Percentiles rank a stretch among this genome's conserved stretches.
phyloP scores from a whole-genome alignment of 352 stramenopile genomes.

The Peronospora destructor region DNA sequence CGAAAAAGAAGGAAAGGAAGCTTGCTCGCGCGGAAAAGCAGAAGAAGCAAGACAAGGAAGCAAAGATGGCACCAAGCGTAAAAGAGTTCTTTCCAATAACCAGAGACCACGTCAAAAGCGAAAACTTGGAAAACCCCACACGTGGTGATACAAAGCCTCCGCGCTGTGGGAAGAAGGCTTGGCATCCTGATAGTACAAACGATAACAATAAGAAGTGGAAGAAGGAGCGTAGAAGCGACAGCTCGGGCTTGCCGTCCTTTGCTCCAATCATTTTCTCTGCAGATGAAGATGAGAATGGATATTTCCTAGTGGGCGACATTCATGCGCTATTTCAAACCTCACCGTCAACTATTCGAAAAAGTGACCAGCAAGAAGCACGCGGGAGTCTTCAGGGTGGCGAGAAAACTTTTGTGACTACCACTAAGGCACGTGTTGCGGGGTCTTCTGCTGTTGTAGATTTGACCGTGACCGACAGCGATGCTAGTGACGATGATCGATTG shows the following conservation, averaged over 20 bases:
- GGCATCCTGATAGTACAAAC: neutral
- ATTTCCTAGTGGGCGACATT: constrained; percentile 45
- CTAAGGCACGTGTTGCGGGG: neutral
- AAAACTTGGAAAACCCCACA: constrained; percentile 2
- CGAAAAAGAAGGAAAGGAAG: constrained; percentile 45
- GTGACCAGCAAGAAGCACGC: neutral
- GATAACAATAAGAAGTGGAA: constrained; percentile 13
- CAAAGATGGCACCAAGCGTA: constrained; percentile 20
- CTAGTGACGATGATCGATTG: constrained; percentile 14
- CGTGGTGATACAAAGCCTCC: constrained; percentile 11
- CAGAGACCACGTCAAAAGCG: neutral
- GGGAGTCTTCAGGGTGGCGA: neutral
- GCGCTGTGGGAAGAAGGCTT: constrained; percentile 23
- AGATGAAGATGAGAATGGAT: constrained; percentile 32
- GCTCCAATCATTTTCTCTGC: constrained; percentile 29
- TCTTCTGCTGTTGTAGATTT: constrained; percentile 25
- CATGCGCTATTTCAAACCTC: constrained; percentile 33
- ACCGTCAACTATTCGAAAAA: neutral
- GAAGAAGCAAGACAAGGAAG: constrained; percentile 24
- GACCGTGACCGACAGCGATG: constrained; percentile 30
- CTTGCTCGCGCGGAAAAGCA: constrained; percentile 19
- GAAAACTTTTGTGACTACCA: neutral
- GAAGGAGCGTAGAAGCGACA: constrained; percentile 10
- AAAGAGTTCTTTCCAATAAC: constrained; percentile 27
- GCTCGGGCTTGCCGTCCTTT: constrained; percentile 1